Percentiles rank a stretch among this genome's conserved stretches.
phyloP scores from a whole-genome alignment of 108 stramenopile genomes.

The Nannochloropsis gaditana region DNA sequence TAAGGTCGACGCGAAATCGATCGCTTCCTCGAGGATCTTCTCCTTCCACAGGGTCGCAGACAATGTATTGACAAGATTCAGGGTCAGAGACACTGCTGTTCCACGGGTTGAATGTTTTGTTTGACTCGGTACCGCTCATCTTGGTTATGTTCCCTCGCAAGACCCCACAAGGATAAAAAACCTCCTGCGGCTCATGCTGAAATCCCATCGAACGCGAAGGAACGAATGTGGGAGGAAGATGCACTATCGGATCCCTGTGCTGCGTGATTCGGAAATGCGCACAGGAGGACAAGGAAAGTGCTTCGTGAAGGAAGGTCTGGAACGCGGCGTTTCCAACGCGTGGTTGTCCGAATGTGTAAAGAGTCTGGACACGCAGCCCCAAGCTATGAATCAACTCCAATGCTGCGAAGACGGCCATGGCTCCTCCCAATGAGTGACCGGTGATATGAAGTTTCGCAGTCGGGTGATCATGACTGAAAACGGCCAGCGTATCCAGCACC shows the following conservation, averaged over 20 bases:
- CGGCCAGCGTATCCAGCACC: neutral
- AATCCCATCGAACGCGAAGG: constrained; percentile 3
- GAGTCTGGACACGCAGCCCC: neutral
- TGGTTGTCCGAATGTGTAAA: constrained; percentile 19
- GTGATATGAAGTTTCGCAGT: neutral
- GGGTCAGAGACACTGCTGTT: neutral
- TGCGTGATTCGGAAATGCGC: constrained; percentile 15
- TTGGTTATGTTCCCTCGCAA: neutral
- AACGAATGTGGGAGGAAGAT: neutral
- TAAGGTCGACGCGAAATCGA: neutral
- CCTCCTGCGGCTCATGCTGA: constrained; percentile 19
- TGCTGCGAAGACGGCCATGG: neutral
- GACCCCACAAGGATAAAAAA: constrained; percentile 20
- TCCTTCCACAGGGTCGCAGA: neutral
- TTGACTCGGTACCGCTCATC: neutral
- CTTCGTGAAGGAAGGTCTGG: neutral
- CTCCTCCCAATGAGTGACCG: constrained; percentile 5
- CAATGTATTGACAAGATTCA: neutral
- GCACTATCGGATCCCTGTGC: neutral
- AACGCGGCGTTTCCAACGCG: constrained; percentile 15
- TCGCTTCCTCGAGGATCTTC: constrained; percentile 6
- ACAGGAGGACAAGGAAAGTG: neutral
- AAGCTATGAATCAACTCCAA: neutral
- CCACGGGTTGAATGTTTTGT: neutral
- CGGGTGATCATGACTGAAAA: neutral